phyloP scores from a whole-genome alignment of 257 asterid species.

The Plantago major region DNA sequence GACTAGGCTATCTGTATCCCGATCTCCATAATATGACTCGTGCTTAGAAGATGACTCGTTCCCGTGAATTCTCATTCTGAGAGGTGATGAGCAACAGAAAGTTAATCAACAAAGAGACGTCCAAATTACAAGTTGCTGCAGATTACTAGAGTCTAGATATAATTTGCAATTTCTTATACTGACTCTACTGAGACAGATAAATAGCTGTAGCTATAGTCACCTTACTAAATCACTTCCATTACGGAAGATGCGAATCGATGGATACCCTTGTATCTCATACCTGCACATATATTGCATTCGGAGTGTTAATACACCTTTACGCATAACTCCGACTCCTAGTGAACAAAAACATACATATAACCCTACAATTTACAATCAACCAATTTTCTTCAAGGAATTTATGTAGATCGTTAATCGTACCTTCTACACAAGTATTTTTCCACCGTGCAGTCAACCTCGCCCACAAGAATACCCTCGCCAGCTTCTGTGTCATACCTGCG shows the following conservation, averaged over 20 bases:
- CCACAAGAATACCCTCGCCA: conserved; percentile 80
- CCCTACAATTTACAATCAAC: neutral
- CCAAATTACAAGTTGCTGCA: no score
- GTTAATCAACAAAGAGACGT: conserved; percentile 9
- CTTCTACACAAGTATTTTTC: conserved; percentile 76
- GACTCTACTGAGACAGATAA: no score
- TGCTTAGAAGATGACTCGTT: neutral
- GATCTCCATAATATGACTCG: neutral
- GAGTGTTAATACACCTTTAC: no score
- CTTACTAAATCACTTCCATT: conserved; percentile 70
- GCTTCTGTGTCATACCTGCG: conserved; percentile 66
- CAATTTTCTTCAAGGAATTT: conserved; percentile 10
- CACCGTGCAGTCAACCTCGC: conserved; percentile 78
- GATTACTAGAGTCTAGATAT: no score
- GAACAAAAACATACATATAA: conserved; percentile 85
- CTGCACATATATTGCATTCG: conserved; percentile 46
- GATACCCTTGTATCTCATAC: conserved; percentile 91
- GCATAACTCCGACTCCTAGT: no score
- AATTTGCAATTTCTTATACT: no score
- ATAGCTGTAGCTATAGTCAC: conserved; percentile 25
- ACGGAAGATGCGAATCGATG: conserved; percentile 92
- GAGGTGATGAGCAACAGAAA: neutral
- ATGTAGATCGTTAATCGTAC: conserved; percentile 29
- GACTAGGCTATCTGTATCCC: conserved; percentile 1
- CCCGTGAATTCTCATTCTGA: neutral